These are phyloP conservation scores for Neofusicoccum sp. DNA, from an alignment of 2,329 filamentous ascomycete species.

Conservation along the genomic window DNA sequence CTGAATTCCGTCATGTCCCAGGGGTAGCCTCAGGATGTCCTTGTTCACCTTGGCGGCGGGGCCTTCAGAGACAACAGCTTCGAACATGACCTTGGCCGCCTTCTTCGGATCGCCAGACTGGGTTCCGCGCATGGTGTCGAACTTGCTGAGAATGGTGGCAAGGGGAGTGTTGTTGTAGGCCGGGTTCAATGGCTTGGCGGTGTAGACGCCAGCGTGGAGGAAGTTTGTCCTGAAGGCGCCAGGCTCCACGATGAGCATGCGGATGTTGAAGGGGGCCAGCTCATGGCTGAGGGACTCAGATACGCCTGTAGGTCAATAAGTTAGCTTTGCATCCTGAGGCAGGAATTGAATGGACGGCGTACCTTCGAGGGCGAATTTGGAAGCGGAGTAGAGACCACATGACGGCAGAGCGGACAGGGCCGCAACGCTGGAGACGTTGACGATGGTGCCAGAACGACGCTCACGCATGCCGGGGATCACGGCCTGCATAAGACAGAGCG, in stretches of 20 bases:
- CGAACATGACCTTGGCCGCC: slow-evolving; percentile 56
- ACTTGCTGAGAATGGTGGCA: background rate
- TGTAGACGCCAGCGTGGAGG: background rate
- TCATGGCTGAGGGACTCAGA: slow-evolving; percentile 5
- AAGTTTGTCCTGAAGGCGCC: background rate
- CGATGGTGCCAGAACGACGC: slow-evolving; percentile 36
- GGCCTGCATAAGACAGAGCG: slow-evolving; percentile 52
- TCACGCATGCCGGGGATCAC: slow-evolving; percentile 51
- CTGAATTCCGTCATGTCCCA: background rate
- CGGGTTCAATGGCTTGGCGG: background rate
- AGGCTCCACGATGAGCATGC: background rate
- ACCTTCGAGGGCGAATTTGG: slow-evolving; percentile 41
- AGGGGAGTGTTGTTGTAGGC: background rate
- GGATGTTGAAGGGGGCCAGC: background rate
- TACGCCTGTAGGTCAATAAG: slow-evolving; percentile 37
- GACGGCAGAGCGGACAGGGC: slow-evolving; percentile 44
- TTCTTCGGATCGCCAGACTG: slow-evolving; percentile 61
- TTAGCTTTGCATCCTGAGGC: slow-evolving; percentile 50
- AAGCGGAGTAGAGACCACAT: slow-evolving; percentile 49
- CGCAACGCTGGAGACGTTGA: slow-evolving; percentile 52
- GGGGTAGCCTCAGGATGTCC: slow-evolving; percentile 27
- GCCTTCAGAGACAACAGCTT: slow-evolving; percentile 46
- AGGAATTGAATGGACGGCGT: slow-evolving; percentile 22
- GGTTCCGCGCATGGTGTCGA: background rate
- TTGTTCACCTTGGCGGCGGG: slow-evolving; percentile 31